Evolutionary conservation across 345 rosid genomes (phyloP), one percentile per base, ranked within the genome.

Genomic region (Corchorus olitorius): DNA sequence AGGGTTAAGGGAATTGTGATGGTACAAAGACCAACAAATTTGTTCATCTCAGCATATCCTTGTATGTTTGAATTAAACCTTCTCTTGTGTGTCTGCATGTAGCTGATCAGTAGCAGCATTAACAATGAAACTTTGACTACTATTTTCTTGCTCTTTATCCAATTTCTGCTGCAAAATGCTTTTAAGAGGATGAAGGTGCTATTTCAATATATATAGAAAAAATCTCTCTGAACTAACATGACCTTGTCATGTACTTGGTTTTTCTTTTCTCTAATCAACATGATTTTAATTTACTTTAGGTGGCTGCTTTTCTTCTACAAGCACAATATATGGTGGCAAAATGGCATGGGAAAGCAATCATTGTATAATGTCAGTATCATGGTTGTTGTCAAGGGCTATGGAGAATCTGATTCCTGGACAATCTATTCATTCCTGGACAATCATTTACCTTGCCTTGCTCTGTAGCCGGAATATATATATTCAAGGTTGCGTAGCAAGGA

Each of bases 261-360:
- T n/a, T n/a, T n/a, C n/a, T n/a, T n/a, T n/a, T n/a, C n/a, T n/a
- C n/a, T n/a, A n/a, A n/a, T n/a, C n/a, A n/a, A n/a, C n/a, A n/a
- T n/a, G n/a, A n/a, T n/a, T n/a, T n/a, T n/a, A n/a, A n/a, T n/a
- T n/a, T n/a, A n/a, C n/a, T n/a, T n/a, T n/a, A n/a, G n/a, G n/a
- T n/a, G n/a, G n/a, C n/a, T n/a, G 99, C 90, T 92, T 49, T 92
- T 87, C 80, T 90, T 96, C 86, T 96, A 93, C 84, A 93, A 91
- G 83, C 98, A 98, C 75, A 90, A 96, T 80, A 73, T 96, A 84
- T 96, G 99, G 99, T 96, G 98, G 99, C 97, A 98, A 81, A 96
- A 93, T 78, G 98, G 99, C 83, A 93, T 96, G 99, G 99, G 99
- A 80, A 91, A 90, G 88, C 99, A 96, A 79, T 82, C 89, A 67